Base-by-base conservation (phyloP, 2,329 filamentous ascomycete genomes). In the Aspergillus calidoustus region DNA sequence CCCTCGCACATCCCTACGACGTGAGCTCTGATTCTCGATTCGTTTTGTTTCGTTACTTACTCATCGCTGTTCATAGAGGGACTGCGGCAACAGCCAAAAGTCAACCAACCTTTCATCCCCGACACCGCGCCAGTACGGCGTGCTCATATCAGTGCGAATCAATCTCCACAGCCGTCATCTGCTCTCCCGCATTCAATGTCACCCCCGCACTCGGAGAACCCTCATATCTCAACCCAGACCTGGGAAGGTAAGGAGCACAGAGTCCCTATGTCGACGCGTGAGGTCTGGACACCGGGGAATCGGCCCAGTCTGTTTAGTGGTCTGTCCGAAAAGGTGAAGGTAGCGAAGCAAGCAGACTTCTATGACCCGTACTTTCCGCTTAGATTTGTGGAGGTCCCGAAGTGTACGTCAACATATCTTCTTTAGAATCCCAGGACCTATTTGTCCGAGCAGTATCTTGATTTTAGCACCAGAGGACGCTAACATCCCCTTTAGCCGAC, bases 201-300 rank as follows among this genome's bases (percentile, higher is more conserved):
- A 0, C 68, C 74, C 8, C 71, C 72, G 8, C 74, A 74, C 50
- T 67, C 71, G 2, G 70, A 69, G 28, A 77, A 68, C 43, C 66
- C 72, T 23, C 69, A 73, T 44, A 71, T 72, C 46, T 55, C 65
- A 5, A 66, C 74, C 25, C 75, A 77, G 25, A 72, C 66, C 49
- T 79, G 77, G 69, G 76, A 79, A 55, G 76, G 75, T 23, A 76
- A 71, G 55, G 73, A 74, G n/a, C 75, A 74, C 31, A 71, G 71
- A 54, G 68, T 78, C 38, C 76, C 77, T 3, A 75, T 80, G 69
- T 76, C 75, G 9, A 75, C 73, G 31, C 75, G 77, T 22, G 77
- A 78, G 49, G 76, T 80, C 31, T 67, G 71, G 22, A 81, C 79
- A 2, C 79, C 79, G 38, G 76, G 77, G 31, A 80, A 81, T 57